Percentiles rank a stretch among this genome's conserved stretches.
Evolutionary conservation across 306 rosid species (phyloP).

Genomic region (Nissolia schottii): DNA sequence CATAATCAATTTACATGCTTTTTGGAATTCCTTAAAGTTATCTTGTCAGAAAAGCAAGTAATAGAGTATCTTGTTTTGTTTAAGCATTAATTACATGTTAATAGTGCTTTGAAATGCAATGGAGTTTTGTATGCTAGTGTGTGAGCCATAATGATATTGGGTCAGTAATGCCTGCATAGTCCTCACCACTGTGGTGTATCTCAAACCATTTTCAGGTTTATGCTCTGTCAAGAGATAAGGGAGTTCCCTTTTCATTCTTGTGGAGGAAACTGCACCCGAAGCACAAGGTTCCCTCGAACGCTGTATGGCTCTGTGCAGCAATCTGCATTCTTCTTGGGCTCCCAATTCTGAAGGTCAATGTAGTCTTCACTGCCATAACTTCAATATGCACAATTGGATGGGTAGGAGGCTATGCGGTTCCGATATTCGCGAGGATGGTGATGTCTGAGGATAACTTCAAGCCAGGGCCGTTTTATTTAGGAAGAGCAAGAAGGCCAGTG

Average conservation of each 20-base stretch:
- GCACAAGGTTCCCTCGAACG: constrained; percentile 72
- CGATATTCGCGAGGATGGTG: constrained; percentile 74
- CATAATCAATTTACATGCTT: background rate
- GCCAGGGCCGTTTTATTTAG: constrained; percentile 74
- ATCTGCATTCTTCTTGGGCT: constrained; percentile 78
- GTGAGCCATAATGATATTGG: background rate
- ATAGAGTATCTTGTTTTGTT: background rate
- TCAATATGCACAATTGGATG: constrained; percentile 79
- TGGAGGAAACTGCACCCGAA: constrained; percentile 75
- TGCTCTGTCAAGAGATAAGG: constrained; percentile 78
- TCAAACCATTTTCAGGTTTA: constrained; percentile 54
- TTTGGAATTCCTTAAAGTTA: background rate
- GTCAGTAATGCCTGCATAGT: background rate
- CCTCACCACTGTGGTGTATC: background rate
- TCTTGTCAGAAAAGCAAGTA: background rate
- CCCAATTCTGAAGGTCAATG: constrained; percentile 69
- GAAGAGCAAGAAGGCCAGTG: constrained; percentile 70
- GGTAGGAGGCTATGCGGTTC: constrained; percentile 92
- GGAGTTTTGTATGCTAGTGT: background rate
- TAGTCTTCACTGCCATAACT: constrained; percentile 73
- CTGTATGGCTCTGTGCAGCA: constrained; percentile 88
- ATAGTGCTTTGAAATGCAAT: background rate
- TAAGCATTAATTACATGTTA: background rate
- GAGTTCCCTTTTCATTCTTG: constrained; percentile 63
- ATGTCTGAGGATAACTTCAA: constrained; percentile 71